These are phyloP conservation scores for Fusarium agapanthi DNA, from an alignment of 2,329 filamentous ascomycete species.

Conservation along the genomic window DNA sequence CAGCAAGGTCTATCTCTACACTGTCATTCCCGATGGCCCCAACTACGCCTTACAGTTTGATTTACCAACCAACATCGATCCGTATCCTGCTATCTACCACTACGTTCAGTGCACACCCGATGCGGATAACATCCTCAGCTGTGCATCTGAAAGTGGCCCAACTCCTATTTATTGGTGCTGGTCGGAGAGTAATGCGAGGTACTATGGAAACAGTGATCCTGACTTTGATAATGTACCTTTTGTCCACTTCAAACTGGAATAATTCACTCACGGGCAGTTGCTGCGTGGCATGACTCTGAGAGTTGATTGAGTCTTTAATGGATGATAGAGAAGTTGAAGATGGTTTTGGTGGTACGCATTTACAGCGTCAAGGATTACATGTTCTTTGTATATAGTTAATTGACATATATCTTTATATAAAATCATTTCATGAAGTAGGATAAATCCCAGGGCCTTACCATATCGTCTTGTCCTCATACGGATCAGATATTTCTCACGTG, in stretches of 20 bases:
- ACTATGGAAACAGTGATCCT: rapidly evolving
- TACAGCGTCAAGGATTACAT: no score
- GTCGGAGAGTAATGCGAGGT: rapidly evolving
- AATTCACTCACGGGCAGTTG: no score
- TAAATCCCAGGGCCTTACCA: no score
- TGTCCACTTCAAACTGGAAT: background rate
- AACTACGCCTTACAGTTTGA: background rate
- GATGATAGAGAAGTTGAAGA: no score
- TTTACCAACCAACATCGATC: rapidly evolving
- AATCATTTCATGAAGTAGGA: no score
- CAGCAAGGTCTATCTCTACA: background rate
- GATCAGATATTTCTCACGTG: background rate
- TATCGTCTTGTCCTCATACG: no score
- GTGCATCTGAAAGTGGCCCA: background rate
- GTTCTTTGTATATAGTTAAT: no score
- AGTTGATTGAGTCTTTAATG: no score
- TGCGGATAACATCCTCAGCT: background rate
- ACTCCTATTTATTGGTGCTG: background rate
- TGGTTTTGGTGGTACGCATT: no score
- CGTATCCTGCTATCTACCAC: rapidly evolving
- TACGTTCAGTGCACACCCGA: background rate
- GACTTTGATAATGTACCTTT: rapidly evolving
- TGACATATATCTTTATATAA: no score
- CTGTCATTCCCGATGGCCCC: background rate
- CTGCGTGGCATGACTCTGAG: no score